Evolutionary conservation across 805 yeast species (phyloP).

Genomic region (Kodamaea kaohsiungensis): DNA sequence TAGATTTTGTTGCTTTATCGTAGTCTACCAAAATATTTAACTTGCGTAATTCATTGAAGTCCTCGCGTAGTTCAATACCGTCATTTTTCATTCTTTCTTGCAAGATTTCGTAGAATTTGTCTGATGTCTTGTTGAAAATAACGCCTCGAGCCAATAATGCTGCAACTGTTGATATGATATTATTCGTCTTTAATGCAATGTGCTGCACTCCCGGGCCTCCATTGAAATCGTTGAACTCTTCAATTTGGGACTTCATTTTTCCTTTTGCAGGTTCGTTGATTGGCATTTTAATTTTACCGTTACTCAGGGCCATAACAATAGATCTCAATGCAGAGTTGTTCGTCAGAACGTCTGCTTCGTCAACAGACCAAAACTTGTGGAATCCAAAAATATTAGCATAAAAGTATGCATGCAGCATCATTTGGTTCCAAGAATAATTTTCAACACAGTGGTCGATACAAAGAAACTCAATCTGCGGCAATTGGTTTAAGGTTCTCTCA

Average conservation of each 20-base stretch:
- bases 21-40: constrained; percentile 71
- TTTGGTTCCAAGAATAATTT: constrained; percentile 69
- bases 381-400: constrained; percentile 70
- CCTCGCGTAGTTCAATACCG: constrained; percentile 50
- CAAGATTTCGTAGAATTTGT: constrained; percentile 55
- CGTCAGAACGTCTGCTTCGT: constrained; percentile 73
- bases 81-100: constrained; percentile 45
- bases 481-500: not conserved
- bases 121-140: constrained; percentile 64
- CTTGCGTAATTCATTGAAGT: constrained; percentile 48
- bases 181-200: constrained; percentile 64
- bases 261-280: constrained; percentile 83
- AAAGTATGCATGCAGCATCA: constrained; percentile 57
- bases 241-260: constrained; percentile 68
- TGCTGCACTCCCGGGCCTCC: constrained; percentile 88
- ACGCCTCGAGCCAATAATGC: constrained; percentile 62
- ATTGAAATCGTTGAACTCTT: constrained; percentile 74
- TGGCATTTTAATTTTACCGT: constrained; percentile 73
- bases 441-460: constrained; percentile 80
- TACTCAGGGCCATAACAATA: constrained; percentile 71
- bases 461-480: constrained; percentile 29
- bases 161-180: constrained; percentile 59
- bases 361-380: constrained; percentile 83
- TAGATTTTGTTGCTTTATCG: constrained; percentile 50
- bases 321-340: constrained; percentile 69